Evolutionary conservation across 768 basidiomycete species (phyloP), one percentile per base, ranked within the genome.

Genomic region (Gloeostereum incarnatum): DNA sequence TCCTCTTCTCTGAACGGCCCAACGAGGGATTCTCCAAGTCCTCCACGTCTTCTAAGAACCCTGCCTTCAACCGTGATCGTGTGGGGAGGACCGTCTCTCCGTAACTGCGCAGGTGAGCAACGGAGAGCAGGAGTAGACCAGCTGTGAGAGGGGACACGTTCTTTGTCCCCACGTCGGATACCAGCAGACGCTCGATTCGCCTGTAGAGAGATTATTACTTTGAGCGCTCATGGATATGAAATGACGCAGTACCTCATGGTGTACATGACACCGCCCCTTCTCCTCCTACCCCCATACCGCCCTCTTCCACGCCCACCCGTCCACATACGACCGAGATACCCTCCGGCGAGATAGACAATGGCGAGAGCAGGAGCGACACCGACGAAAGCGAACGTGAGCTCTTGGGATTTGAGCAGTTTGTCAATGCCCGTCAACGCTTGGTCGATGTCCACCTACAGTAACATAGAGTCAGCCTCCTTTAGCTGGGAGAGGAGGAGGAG

Each of bases 361-460:
- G 81, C 74, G 35, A 97, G 60, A 0, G 85, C 81, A 6, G 94
- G 94, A 0, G 94, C 92, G 11, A 98, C 83, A 46, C 93, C 93
- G 43, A 97, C 91, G 51, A 97, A 97, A 4, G 87, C 94, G 50
- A 99, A 99, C 1, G 91, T 96, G 31, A 96, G 66, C 53, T 94
- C 89, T 59, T 96, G 92, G 1, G 89, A 93, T 47, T 83, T 89
- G 45, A 98, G 78, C 39, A 98, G 66, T 52, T 84, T 90, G 58
- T 97, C 94, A 47, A 98, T 92, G 5, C 93, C 93, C 6, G 78
- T 66, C 29, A 97, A 66, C 0, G 92, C 83, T 57, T 93, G 79
- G 45, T 93, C 87, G 38, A 96, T 78, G 57, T 97, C 94, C 42
- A 93, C 89, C 87, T 91, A 46, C 8, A 25, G 16, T 6, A 8